These are phyloP conservation scores for Buddleja alternifolia DNA, from an alignment of 257 asterid species.

Conservation along the genomic window DNA sequence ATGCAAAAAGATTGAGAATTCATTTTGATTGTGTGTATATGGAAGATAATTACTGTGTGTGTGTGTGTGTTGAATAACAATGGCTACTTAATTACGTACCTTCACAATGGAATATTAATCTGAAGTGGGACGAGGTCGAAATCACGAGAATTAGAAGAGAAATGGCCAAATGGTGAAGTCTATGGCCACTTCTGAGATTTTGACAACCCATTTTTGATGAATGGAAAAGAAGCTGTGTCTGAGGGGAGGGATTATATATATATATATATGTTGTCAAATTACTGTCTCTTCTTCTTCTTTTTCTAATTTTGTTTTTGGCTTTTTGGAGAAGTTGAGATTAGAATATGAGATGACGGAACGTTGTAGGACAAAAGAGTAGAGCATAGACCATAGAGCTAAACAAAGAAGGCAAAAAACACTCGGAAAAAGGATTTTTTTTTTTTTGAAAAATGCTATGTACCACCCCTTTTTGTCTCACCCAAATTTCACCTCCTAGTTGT, in stretches of 20 bases:
- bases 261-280: constrained; percentile 7
- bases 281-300: constrained; percentile 24
- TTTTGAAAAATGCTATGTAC: too few relatives aligned
- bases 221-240: background rate
- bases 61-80: background rate
- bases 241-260: too few relatives aligned
- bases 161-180: constrained; percentile 25
- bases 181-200: too few relatives aligned
- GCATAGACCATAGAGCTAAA: constrained; percentile 29
- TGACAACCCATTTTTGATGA: constrained; percentile 27
- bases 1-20: constrained; percentile 4
- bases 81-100: constrained; percentile 37
- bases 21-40: background rate
- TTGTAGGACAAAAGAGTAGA: constrained; percentile 41
- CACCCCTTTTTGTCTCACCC: too few relatives aligned
- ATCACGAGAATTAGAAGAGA: constrained; percentile 27
- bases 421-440: too few relatives aligned
- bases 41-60: too few relatives aligned
- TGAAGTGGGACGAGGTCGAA: constrained; percentile 39
- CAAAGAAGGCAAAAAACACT: background rate
- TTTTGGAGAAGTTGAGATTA: constrained; percentile 25
- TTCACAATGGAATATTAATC: constrained; percentile 41
- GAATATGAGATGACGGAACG: constrained; percentile 35
- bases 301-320: constrained; percentile 15
- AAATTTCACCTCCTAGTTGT: too few relatives aligned